Percentiles rank a stretch among this genome's conserved stretches.
These are phyloP conservation scores for Aphanomyces invadans DNA, from an alignment of 352 stramenopile species.

Conservation along the genomic window DNA sequence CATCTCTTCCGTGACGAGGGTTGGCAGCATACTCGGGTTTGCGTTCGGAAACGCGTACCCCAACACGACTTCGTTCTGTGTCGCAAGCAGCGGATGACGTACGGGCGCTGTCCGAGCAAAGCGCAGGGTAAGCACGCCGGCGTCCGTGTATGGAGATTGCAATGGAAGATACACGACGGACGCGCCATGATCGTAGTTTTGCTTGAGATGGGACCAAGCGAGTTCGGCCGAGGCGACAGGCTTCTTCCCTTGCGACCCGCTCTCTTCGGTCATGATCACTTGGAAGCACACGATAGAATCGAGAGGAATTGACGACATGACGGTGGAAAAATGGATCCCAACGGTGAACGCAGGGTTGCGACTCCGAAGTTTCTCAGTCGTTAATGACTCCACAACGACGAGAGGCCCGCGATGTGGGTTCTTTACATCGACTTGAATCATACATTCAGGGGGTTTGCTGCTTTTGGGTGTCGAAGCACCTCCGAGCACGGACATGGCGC, in stretches of 20 bases:
- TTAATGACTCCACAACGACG: background rate
- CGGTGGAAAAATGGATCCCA: constrained; percentile 1
- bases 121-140: constrained; percentile 15
- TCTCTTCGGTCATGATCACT: constrained; percentile 23
- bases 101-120: constrained; percentile 10
- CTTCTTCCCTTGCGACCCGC: background rate
- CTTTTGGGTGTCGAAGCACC: background rate
- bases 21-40: constrained; percentile 8
- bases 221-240: constrained; percentile 1
- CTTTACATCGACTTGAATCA: constrained; percentile 18
- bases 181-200: constrained; percentile 21
- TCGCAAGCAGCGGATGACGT: constrained; percentile 7
- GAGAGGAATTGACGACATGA: background rate
- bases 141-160: constrained; percentile 5
- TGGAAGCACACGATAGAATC: constrained; percentile 20
- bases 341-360: constrained; percentile 21
- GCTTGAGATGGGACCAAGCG: constrained; percentile 11
- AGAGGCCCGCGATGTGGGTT: constrained; percentile 7
- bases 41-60: constrained; percentile 19
- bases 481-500: constrained; percentile 19
- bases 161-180: constrained; percentile 22
- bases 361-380: constrained; percentile 20
- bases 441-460: constrained; percentile 17
- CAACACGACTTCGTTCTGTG: constrained; percentile 14
- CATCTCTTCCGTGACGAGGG: constrained; percentile 49